Base-by-base conservation (phyloP, 2,329 filamentous ascomycete genomes). In the Hypomyces perniciosus region DNA sequence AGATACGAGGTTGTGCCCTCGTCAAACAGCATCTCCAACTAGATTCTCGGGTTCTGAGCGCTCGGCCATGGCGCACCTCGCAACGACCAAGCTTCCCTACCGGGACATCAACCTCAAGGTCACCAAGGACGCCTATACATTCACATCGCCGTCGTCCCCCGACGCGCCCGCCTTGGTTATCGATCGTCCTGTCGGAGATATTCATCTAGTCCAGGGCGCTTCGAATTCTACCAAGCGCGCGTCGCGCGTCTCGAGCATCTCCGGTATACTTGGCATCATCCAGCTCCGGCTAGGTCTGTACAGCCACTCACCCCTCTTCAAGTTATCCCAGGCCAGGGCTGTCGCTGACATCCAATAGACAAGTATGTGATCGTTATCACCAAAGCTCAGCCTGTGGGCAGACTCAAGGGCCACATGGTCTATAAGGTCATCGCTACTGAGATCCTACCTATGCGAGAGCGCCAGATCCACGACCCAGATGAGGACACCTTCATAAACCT, bases 351-450 rank as follows among this genome's bases (percentile, higher is more conserved):
- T 51, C 27, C 4, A 13, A 40, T 61, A 82, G 81, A 99, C 78
- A 97, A 96, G 71, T 99, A 99, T 78, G 86, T 95, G 64, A 88
- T 99, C 65, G 81, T 95, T 64, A 95, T 99, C 68, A 96, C 88
- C 60, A 97, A 99, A 72, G 88, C 90, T 50, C 84, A 91, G 65
- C 87, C 90, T 35, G 84, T 97, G 70, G 93, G 92, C 54, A 83
- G 91, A 50, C 80, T 99, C 59, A 93, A 92, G 71, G 93, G 93
- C 56, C 90, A 99, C 69, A 95, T 93, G 84, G 84, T 97, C 29
- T 97, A 97, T 80, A 95, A 90, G 70, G 82, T 99, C 60, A 76
- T 89, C 59, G 80, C 89, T 10, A 96, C 92, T 56, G 93, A 99
- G 65, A 90, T 99, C 67, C 79, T 99, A 34, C 91, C 93, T 42